Base-by-base conservation (phyloP, 179 eudicot genomes). In the Spergularia azorica region DNA sequence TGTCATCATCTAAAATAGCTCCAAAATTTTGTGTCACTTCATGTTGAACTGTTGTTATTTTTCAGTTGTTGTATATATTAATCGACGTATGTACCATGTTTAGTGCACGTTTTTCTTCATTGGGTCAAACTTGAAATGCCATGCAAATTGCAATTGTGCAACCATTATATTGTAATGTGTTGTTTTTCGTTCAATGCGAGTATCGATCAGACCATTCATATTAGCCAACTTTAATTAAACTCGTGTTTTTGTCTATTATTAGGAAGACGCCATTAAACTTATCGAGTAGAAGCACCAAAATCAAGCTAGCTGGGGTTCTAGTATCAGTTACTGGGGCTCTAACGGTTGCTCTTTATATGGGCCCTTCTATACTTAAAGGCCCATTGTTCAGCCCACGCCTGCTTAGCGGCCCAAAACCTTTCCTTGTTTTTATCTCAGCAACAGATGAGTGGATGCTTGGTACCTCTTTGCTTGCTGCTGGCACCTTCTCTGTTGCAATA, bases 371-470 rank as follows among this genome's bases (percentile, higher is more conserved):
- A 21, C 80, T 86, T 6, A 79, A 73, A 3, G 82, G 83, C 15
- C 80, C 85, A 21, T 18, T 73, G 0, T 79, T 74, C 71, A 79
- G 57, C n/a, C 85, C 83, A 6, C 11, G 15, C 2, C 6, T 81
- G 62, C 77, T 79, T 71, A 82, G 71, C n/a, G 78, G 83, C 18
- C 38, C 79, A 20, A 76, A 48, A 0, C 79, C 80, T 11, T 63
- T 61, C 41, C 67, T 86, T n/a, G 60, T 79, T n/a, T 79, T 84
- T 71, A 32, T 84, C 59, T 38, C 84, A 2, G 56, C 87, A 26
- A 81, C 83, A 0, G 48, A 79, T 32, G 67, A 81, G 12, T 86
- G 89, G 89, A 70, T 86, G 76, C 67, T 84, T 39, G 89, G 89
- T 17, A 73, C 83, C 7, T 67, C 72, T 58, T 69, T 86, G 68